Evolutionary conservation across 805 yeast species (phyloP), one percentile per base, ranked within the genome.

Genomic region (Maudiozyma bulderi): DNA sequence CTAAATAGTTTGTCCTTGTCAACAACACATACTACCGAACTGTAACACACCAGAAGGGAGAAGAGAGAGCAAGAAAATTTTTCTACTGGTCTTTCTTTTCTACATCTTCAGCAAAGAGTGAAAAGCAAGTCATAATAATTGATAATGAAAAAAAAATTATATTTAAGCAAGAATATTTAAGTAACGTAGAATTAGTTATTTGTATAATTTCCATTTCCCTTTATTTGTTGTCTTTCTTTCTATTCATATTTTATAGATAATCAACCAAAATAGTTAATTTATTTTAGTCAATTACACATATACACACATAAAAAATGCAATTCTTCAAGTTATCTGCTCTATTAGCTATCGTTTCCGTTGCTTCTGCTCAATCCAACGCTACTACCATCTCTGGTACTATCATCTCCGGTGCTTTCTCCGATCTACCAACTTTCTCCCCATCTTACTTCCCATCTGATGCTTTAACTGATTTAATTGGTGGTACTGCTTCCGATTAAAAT

Each of bases 391-490:
- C 46, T 35, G 46, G 46, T 43, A 11, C 44, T 33, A 30, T 45
- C 40, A 26, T 40, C 37, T 20, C 40, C 26, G 44, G 48, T 45
- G 48, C 33, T 20, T 20, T 45, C 40, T 40, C 43, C 15, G 43
- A 29, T 28, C 14, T 45, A 26, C 43, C 48, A 26, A 40, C 42
- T 14, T 33, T 20, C 31, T 30, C 40, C 14, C 33, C 40, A 39
- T 45, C 31, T 15, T 45, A 40, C 37, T 42, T 42, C 44, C 44
- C 44, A 42, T 42, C 44, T 42, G 44, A 42, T 42, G 37, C 37
- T 31, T 32, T 42, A 31, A 14, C 44, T 31, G 44, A 31, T 10
- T 32, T 42, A 15, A 31, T 42, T 8, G 30, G 44, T 40, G 43
- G 43, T 40, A 8, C 43, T 10, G 15, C 33, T 28, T 26, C 43